A percentile compares a stretch with the other conserved stretches of the same genome.
Conservation (phyloP, 768 basidiomycete genomes). For the Lentinula sp. region DNA sequence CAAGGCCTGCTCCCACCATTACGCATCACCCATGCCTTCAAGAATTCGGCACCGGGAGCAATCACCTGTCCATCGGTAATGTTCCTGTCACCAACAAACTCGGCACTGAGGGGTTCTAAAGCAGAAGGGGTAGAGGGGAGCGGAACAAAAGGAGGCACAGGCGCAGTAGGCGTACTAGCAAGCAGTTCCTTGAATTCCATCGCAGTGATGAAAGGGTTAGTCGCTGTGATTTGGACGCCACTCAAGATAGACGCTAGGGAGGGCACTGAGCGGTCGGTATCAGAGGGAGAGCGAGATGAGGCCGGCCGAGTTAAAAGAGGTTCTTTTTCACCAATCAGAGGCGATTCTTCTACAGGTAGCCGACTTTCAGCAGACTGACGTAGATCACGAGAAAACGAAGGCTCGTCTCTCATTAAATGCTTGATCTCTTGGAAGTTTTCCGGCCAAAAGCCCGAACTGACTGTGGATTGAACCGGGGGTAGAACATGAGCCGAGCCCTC, state of each 20-base stretch:
- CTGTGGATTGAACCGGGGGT: neutral
- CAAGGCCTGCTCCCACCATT: slow-evolving; percentile 62
- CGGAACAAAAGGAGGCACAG: neutral
- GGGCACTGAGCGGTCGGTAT: slow-evolving; percentile 6
- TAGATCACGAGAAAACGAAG: neutral
- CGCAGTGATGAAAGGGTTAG: neutral
- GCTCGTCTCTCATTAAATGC: slow-evolving; percentile 19
- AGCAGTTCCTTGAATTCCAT: slow-evolving; percentile 5
- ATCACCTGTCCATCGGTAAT: slow-evolving; percentile 71
- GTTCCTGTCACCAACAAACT: slow-evolving; percentile 61
- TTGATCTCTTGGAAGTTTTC: slow-evolving; percentile 29
- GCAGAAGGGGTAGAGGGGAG: neutral
- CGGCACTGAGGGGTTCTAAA: slow-evolving; percentile 34
- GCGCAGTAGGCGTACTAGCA: neutral
- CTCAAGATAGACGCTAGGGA: slow-evolving; percentile 26
- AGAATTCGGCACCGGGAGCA: slow-evolving; percentile 80
- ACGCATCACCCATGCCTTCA: slow-evolving; percentile 74
- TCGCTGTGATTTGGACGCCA: slow-evolving; percentile 13
- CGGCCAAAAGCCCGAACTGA: slow-evolving; percentile 24
- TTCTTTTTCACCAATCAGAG: slow-evolving; percentile 21
- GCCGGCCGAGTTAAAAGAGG: slow-evolving; percentile 19
- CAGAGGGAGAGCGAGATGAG: slow-evolving; percentile 7
- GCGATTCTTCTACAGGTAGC: slow-evolving; percentile 15
- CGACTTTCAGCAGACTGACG: neutral
- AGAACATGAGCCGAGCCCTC: neutral